phyloP scores from a whole-genome alignment of 1,284 basidiomycete species.

The Baeospora myosura region DNA sequence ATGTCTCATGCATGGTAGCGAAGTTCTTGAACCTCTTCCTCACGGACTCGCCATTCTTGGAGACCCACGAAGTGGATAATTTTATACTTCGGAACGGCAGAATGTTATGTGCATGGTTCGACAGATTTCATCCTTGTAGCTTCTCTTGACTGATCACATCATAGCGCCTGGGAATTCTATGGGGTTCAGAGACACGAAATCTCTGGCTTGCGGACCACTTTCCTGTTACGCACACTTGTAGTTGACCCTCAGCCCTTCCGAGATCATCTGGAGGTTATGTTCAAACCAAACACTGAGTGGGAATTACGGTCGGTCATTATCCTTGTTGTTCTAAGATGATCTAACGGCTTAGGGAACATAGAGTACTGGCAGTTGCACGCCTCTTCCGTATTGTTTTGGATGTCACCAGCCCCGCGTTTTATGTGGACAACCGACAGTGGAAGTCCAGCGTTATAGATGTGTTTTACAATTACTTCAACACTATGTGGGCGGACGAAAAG shows the following conservation, averaged over 20 bases:
- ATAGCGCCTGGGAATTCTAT: constrained; percentile 62
- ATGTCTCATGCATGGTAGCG: constrained; percentile 45
- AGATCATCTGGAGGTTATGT: constrained; percentile 32
- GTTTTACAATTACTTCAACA: constrained; percentile 53
- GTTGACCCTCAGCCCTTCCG: constrained; percentile 58
- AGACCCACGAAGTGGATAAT: constrained; percentile 61
- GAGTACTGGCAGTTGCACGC: constrained; percentile 36
- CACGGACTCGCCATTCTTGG: constrained; percentile 48
- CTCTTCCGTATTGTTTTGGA: constrained; percentile 61
- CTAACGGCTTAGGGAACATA: constrained; percentile 13
- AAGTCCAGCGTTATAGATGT: constrained; percentile 48
- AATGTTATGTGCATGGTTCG: constrained; percentile 50
- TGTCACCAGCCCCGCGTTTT: constrained; percentile 51
- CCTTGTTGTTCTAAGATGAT: constrained; percentile 2
- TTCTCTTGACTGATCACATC: background rate
- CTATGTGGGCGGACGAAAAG: constrained; percentile 56
- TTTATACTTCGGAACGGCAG: constrained; percentile 57
- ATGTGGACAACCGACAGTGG: constrained; percentile 60
- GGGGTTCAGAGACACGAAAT: constrained; percentile 47
- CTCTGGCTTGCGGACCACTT: constrained; percentile 40
- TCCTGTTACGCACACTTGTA: constrained; percentile 52
- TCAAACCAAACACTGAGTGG: constrained; percentile 34
- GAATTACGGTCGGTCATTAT: constrained; percentile 34
- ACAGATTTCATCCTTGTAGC: constrained; percentile 1
- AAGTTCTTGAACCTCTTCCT: constrained; percentile 58